Conservation (phyloP, 106 monocot species). For the Platanthera guangdongensis region DNA sequence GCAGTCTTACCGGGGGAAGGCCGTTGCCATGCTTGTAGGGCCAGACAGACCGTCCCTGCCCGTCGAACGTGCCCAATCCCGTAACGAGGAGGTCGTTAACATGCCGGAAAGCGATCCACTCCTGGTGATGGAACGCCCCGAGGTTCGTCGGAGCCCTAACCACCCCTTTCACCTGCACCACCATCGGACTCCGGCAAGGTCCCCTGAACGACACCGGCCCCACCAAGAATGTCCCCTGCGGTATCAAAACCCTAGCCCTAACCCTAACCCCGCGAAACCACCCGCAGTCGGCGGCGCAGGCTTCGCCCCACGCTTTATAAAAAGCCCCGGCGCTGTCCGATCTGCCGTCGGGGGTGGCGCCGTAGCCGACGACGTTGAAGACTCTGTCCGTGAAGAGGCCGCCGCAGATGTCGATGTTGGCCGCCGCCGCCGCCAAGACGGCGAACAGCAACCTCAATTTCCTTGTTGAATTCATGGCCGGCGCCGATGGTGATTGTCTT, state of each 20-base stretch:
- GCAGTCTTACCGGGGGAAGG: not conserved
- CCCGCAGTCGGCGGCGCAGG: constrained; percentile 6
- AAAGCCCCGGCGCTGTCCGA: constrained; percentile 6
- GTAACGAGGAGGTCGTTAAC: constrained; percentile 2
- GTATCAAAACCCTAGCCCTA: constrained; percentile 10
- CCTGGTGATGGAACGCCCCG: not conserved
- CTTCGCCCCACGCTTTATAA: constrained; percentile 10
- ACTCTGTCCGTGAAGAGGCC: not conserved
- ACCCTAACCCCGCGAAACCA: not conserved
- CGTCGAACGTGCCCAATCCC: constrained; percentile 9
- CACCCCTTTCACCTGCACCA: constrained; percentile 10
- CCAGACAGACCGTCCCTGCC: constrained; percentile 8
- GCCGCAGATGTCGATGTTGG: not conserved
- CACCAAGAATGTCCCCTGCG: constrained; percentile 1
- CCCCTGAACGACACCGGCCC: constrained; percentile 4
- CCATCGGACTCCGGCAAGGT: constrained; percentile 13
- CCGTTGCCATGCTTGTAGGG: not conserved
- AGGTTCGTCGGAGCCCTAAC: not conserved
- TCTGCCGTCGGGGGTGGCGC: not conserved
- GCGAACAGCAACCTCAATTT: not conserved
- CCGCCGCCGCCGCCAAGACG: not conserved
- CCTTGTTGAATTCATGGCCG: not conserved
- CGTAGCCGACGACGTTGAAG: not conserved
- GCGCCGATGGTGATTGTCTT: not conserved
- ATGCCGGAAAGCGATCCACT: constrained; percentile 17